A percentile compares a stretch with the other conserved stretches of the same genome.
These are phyloP conservation scores for Dryas integrifolia DNA, from an alignment of 331 rosid genomes.

Conservation along the genomic window DNA sequence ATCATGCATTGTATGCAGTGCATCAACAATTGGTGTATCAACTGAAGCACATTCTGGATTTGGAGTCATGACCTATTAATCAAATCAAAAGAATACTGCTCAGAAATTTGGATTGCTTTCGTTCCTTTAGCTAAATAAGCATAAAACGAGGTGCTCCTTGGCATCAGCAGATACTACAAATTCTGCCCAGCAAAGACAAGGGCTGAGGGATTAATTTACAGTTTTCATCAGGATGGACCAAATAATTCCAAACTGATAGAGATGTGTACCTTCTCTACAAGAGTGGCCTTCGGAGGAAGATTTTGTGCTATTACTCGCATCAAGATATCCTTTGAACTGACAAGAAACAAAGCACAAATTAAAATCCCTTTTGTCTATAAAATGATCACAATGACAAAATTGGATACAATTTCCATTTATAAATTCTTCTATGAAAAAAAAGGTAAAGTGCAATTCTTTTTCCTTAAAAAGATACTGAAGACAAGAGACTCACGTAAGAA, in stretches of 20 bases:
- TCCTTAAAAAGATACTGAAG: not conserved
- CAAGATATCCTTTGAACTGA: slow-evolving; percentile 91
- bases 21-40: slow-evolving; percentile 95
- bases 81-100: slow-evolving; percentile 19
- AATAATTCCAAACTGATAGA: slow-evolving; percentile 4
- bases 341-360: slow-evolving; percentile 16
- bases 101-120: slow-evolving; percentile 13
- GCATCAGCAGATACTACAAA: slow-evolving; percentile 26
- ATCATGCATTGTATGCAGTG: slow-evolving; percentile 90
- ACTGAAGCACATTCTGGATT: slow-evolving; percentile 80
- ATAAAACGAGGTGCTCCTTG: not conserved
- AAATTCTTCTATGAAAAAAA: not conserved
- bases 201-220: not conserved
- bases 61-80: slow-evolving; percentile 82
- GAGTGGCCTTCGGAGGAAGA: slow-evolving; percentile 72
- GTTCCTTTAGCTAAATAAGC: not conserved
- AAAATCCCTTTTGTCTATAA: slow-evolving; percentile 6
- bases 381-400: not conserved
- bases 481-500: slow-evolving; percentile 72
- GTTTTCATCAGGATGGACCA: slow-evolving; percentile 1
- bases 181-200: not conserved
- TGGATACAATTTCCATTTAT: not conserved
- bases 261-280: slow-evolving; percentile 73
- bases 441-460: slow-evolving; percentile 3
- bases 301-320: slow-evolving; percentile 87